A percentile compares a stretch with the other conserved stretches of the same genome.
phyloP scores from a whole-genome alignment of 257 asterid species.

The Jacaranda copaia region DNA sequence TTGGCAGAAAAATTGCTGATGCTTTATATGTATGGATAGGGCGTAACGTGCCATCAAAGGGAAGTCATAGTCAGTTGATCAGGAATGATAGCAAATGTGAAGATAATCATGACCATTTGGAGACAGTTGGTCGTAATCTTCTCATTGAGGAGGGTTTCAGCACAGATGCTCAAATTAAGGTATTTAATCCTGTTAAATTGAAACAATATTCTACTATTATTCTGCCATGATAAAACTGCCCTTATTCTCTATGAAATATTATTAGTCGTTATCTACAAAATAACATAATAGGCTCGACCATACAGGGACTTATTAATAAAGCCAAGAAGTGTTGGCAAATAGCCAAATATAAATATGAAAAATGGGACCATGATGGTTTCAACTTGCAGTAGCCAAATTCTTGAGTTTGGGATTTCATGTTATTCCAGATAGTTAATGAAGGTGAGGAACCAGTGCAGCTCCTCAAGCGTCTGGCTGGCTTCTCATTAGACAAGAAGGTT shows the following conservation, averaged over 20 bases:
- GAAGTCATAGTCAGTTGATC: conserved; percentile 42
- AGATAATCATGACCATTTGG: conserved; percentile 43
- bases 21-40: conserved; percentile 59
- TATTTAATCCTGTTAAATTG: conserved; percentile 32
- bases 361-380: no score
- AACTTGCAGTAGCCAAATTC: neutral
- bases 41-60: conserved; percentile 41
- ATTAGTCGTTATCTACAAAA: no score
- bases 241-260: no score
- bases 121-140: conserved; percentile 45
- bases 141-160: conserved; percentile 56
- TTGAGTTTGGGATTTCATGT: conserved; percentile 3
- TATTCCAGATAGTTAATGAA: conserved; percentile 57
- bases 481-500: conserved; percentile 44
- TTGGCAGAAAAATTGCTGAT: conserved; percentile 32
- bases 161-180: conserved; percentile 49
- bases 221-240: no score
- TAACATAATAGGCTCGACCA: no score
- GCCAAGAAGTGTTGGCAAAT: no score
- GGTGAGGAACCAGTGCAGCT: conserved; percentile 60
- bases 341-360: no score
- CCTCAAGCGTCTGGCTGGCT: conserved; percentile 41
- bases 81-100: conserved; percentile 36
- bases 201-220: neutral
- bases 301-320: no score